Evolutionary conservation across 1,284 basidiomycete genomes (phyloP).

Genomic region (Cryptococcus depauperatus): DNA sequence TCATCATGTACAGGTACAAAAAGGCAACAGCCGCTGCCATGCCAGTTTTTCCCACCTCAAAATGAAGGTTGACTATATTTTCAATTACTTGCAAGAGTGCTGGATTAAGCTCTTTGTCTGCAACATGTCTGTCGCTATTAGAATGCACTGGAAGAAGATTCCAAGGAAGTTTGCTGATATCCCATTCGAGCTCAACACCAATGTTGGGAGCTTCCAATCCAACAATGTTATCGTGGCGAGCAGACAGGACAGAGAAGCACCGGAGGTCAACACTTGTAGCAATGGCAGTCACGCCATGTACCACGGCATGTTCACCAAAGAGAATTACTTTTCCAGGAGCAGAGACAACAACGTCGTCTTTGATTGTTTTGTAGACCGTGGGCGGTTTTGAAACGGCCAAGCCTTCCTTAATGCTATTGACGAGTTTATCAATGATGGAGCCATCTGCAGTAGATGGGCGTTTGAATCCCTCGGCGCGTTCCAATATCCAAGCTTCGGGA

Average conservation of each 20-base stretch:
- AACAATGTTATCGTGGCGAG: constrained; percentile 65
- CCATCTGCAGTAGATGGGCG: constrained; percentile 20
- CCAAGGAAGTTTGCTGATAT: constrained; percentile 78
- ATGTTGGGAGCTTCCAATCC: constrained; percentile 77
- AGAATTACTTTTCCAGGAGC: constrained; percentile 97
- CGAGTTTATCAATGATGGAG: constrained; percentile 22
- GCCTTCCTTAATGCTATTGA: constrained; percentile 28
- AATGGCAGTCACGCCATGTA: constrained; percentile 92
- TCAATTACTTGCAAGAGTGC: constrained; percentile 61
- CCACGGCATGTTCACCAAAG: constrained; percentile 98
- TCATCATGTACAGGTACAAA: constrained; percentile 86
- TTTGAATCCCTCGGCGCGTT: constrained; percentile 39
- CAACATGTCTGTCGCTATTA: constrained; percentile 42
- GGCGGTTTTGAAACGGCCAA: constrained; percentile 20
- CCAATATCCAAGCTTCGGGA: constrained; percentile 35
- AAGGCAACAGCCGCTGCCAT: constrained; percentile 71
- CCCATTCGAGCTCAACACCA: constrained; percentile 73
- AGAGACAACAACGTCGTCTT: constrained; percentile 63
- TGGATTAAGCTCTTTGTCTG: constrained; percentile 62
- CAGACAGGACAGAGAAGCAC: constrained; percentile 78
- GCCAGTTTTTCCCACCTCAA: constrained; percentile 24
- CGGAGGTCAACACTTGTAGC: constrained; percentile 91
- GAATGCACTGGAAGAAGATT: constrained; percentile 54
- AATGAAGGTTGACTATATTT: constrained; percentile 24
- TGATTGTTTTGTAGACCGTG: constrained; percentile 22